phyloP scores from a whole-genome alignment of 2,329 filamentous ascomycete genomes.

The Fusarium sp. region DNA sequence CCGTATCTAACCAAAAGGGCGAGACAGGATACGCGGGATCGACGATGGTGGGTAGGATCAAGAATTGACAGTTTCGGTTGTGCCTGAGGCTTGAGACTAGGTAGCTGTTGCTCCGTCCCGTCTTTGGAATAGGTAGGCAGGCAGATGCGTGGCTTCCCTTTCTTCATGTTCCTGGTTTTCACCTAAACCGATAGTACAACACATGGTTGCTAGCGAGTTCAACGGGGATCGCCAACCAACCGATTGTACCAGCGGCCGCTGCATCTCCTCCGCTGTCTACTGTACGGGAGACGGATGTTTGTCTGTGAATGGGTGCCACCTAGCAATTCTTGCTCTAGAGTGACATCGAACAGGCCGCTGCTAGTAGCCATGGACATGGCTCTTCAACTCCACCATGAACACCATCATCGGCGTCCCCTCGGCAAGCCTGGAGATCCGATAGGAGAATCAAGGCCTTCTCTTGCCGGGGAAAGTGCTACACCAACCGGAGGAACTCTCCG shows the following conservation, averaged over 20 bases:
- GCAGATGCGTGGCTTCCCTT: slow-evolving; percentile 29
- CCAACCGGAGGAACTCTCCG: slow-evolving; percentile 10
- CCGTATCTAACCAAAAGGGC: slow-evolving; percentile 19
- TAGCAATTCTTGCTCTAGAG: slow-evolving; percentile 32
- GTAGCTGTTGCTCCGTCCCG: neutral
- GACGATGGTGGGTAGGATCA: slow-evolving; percentile 46
- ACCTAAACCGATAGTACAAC: slow-evolving; percentile 28
- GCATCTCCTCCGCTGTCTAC: slow-evolving; percentile 25
- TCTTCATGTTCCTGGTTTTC: slow-evolving; percentile 26
- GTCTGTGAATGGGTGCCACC: slow-evolving; percentile 23
- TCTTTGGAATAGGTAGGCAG: slow-evolving; percentile 7
- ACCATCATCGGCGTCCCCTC: slow-evolving; percentile 37
- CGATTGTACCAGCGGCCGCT: slow-evolving; percentile 35
- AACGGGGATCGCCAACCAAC: slow-evolving; percentile 22
- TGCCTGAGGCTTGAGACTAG: slow-evolving; percentile 42
- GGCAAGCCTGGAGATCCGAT: slow-evolving; percentile 21
- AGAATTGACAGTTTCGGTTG: slow-evolving; percentile 38
- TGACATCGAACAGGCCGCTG: slow-evolving; percentile 36
- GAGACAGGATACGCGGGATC: slow-evolving; percentile 35
- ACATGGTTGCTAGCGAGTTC: slow-evolving; percentile 29
- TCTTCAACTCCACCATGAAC: slow-evolving; percentile 38
- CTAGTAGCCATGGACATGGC: slow-evolving; percentile 10
- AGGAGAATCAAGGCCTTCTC: neutral
- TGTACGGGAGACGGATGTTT: slow-evolving; percentile 21
- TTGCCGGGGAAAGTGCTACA: neutral